Evolutionary conservation across 352 stramenopile species (phyloP), one percentile per base, ranked within the genome.

Genomic region (Phytophthora citricola): DNA sequence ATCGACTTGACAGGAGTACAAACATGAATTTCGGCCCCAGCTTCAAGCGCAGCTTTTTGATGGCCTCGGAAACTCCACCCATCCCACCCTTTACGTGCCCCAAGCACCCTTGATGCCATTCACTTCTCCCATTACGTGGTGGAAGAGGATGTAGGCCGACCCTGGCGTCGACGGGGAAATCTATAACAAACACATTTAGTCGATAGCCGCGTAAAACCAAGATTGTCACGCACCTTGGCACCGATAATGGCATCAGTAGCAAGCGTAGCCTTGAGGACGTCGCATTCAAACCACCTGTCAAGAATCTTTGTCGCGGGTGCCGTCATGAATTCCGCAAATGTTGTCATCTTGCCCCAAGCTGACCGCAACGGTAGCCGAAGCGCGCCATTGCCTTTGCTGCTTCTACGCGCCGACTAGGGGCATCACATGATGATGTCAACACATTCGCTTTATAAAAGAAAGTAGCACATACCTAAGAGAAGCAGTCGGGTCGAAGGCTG

Each of bases 241-340:
- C 91, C 91, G 52, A 97, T 97, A 58, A 97, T 94, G 11, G 92
- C 91, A 58, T 97, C 91, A 1, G 91, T 97, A n/a, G 91, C 92
- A 4, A 97, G 76, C 3, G 91, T 97, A 2, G 92, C 86, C 55
- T 97, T 97, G 10, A 97, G 60, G 12, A 97, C 75, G 14, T 97
- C 88, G 0, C 81, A 94, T 29, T 97, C 91, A 45, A 97, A 97
- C 89, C 91, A 97, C 20, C 86, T 90, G 58, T 98, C 86, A 26
- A 97, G 55, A 9, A 97, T 94, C 52, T 95, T 93, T 7, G 79
- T 79, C 11, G 91, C 91, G 0, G 91, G 91, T 1, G 85, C 89
- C 3, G 85, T 91, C 81, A 97, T 96, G 52, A 97, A 92, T 65
- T 97, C 90, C 10, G 93, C 70, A 50, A 96, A 95, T 10, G 84